Evolutionary conservation across 371 early-diverging fungal species (phyloP), one percentile per base, ranked within the genome.

Genomic region (Cokeromyces recurvatus): DNA sequence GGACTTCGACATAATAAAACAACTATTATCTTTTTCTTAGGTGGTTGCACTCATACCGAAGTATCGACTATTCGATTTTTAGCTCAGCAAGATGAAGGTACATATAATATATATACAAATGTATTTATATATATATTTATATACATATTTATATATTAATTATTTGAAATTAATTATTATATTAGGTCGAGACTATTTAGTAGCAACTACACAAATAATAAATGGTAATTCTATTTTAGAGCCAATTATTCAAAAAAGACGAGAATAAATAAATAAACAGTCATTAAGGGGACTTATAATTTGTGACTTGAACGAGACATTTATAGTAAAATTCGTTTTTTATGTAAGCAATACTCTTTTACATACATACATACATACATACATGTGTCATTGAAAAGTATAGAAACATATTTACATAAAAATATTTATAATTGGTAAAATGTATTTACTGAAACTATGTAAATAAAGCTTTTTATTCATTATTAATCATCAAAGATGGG

Each of bases 21-120:
- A 5, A 91, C 93, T 1, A 64, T 96, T 38, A 84, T 96, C 4
- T 84, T 95, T 47, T 95, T 93, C 62, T 68, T 97, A n/a, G 97
- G 95, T 31, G 97, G 97, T n/a, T 93, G 94, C 60, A 95, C 95
- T 2, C 87, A 74, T 42, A 87, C 95, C 8, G 97, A 97, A 60
- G 82, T 95, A 11, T 78, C 93, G 7, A 92, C 95, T 17, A 71
- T 94, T 19, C 77, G 95, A 12, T 87, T 91, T 58, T 62, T 94
- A 36, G 79, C 90, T 11, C 83, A 84, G 54, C 84, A 86, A 52
- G 83, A 85, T 31, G 82, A 82, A 53, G 85, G 89, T 79, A 68
- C 43, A 59, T 38, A 20, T 38, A 19, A 14, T 4, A 9, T 34
- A 11, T 15, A 7, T 7, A 27, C 11, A 7, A 7, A 27, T 27